These are phyloP conservation scores for Phaeoacremonium minimum DNA, from an alignment of 2,329 filamentous ascomycete species.

Conservation along the genomic window DNA sequence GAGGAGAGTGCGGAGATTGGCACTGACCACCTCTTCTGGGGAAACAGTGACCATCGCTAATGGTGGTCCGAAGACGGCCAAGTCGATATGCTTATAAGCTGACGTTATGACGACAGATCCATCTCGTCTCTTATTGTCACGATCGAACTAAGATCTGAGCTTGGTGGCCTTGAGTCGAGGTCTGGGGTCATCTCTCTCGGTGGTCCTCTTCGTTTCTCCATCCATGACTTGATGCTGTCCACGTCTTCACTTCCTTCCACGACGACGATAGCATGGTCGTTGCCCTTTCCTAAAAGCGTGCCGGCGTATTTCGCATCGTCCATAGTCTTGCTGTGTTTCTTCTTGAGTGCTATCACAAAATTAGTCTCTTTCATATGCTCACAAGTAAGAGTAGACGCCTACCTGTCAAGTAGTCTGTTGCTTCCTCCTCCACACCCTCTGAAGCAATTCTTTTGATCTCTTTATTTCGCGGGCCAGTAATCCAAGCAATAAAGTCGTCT, in stretches of 20 bases:
- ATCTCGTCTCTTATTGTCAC: slow-evolving; percentile 41
- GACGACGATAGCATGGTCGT: slow-evolving; percentile 66
- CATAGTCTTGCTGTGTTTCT: slow-evolving; percentile 85
- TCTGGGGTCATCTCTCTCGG: slow-evolving; percentile 11
- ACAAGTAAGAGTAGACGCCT: slow-evolving; percentile 16
- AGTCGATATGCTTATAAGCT: too few relatives aligned
- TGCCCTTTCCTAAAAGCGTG: slow-evolving; percentile 72
- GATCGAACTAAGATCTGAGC: slow-evolving; percentile 54
- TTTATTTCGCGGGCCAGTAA: slow-evolving; percentile 65
- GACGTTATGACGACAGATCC: too few relatives aligned
- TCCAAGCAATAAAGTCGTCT: slow-evolving; percentile 76
- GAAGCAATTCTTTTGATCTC: slow-evolving; percentile 81
- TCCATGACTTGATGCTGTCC: slow-evolving; percentile 66
- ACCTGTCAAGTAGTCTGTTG: slow-evolving; percentile 69
- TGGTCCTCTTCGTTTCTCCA: slow-evolving; percentile 29
- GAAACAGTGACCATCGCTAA: too few relatives aligned
- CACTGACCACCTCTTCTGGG: too few relatives aligned
- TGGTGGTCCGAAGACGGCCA: too few relatives aligned
- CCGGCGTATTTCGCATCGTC: slow-evolving; percentile 84
- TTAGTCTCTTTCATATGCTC: background rate
- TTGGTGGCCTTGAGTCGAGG: slow-evolving; percentile 38
- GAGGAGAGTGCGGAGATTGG: too few relatives aligned
- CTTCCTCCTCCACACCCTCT: slow-evolving; percentile 54
- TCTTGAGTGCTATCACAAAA: slow-evolving; percentile 65
- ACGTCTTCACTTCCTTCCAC: slow-evolving; percentile 70